These are phyloP conservation scores for Yamadazyma sp. DNA, from an alignment of 805 yeast species.

Conservation along the genomic window DNA sequence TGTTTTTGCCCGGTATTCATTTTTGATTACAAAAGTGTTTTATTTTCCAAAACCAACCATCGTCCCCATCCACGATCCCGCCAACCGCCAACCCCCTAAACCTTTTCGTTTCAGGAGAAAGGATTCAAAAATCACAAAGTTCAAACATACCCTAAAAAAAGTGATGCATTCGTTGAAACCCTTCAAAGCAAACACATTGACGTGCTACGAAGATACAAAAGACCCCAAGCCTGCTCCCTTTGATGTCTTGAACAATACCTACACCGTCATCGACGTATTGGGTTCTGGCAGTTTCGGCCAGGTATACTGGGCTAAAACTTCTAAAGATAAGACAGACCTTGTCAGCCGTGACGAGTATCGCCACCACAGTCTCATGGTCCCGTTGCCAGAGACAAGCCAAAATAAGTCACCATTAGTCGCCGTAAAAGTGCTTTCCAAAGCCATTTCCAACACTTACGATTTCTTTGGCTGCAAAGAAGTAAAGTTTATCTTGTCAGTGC, in stretches of 20 bases:
- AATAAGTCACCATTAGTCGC: conserved; percentile 50
- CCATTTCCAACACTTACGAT: conserved; percentile 36
- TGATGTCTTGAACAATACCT: neutral
- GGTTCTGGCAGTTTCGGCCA: conserved; percentile 80
- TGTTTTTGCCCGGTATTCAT: too few relatives aligned
- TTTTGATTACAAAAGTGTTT: too few relatives aligned
- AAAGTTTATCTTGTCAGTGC: conserved; percentile 62
- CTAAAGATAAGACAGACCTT: conserved; percentile 16
- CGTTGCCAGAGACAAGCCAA: conserved; percentile 25
- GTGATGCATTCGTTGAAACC: conserved; percentile 2
- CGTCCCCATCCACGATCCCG: too few relatives aligned
- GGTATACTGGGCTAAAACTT: conserved; percentile 61
- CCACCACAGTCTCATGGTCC: conserved; percentile 19
- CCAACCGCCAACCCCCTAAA: too few relatives aligned
- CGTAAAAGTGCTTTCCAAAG: conserved; percentile 71
- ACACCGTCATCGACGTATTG: conserved; percentile 21
- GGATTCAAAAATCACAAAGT: too few relatives aligned
- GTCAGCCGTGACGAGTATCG: neutral
- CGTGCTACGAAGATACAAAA: too few relatives aligned
- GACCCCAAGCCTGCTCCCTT: neutral
- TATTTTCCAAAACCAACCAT: too few relatives aligned
- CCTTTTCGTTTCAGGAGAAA: too few relatives aligned
- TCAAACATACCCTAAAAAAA: too few relatives aligned
- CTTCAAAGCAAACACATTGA: neutral
- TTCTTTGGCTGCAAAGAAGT: conserved; percentile 57